Base-by-base conservation (phyloP, 1,284 basidiomycete genomes). In the Boletellus deceptivus region DNA sequence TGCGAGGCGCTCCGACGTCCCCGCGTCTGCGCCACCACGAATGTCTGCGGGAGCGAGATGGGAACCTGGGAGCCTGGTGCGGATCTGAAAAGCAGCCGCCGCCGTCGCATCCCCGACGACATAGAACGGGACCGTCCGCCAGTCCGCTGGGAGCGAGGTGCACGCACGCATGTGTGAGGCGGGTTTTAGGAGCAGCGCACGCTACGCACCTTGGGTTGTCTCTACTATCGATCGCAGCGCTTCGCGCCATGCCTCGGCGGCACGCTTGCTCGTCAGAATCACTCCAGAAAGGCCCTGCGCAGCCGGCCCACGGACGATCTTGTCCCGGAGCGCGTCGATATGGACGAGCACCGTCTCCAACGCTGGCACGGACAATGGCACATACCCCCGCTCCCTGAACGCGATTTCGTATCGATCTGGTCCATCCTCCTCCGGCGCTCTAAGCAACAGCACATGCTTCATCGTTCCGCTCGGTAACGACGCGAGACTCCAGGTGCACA, bases 251-350 rank as follows among this genome's bases (percentile, higher is more conserved):
- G 84, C 85, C 42, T 89, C 83, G 52, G 81, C 82, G 1, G 85
- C 79, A 42, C 89, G 73, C 22, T 78, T 82, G 60, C 86, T 89
- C 1, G 90, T 91, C 18, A 91, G 63, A 43, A 91, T 76, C 4
- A 90, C 83, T 4, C 83, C 89, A 7, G 67, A 69, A 48, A 75
- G 72, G 17, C 59, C 64, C 29, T 63, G 56, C 4, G 51, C 55
- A 2, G 57, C 48, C 4, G 75, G 74, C 0, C 78, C 78, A 11
- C 55, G 51, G 1, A 53, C 46, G 40, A 89, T 64, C 39, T 77
- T 68, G 11, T 60, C 54, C 18, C 65, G 59, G 18, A 93, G 74
- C n/a, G 57, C 48, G 1, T 74, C 61, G 6, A 76, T 50, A 59
- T 87, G 79, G 27, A 74, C 74, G 38, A 79, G 66, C 13, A 71